Percentiles rank a stretch among this genome's conserved stretches.
Conservation (phyloP, 2,329 filamentous ascomycete genomes). For the Ophiostoma pallidulum region DNA sequence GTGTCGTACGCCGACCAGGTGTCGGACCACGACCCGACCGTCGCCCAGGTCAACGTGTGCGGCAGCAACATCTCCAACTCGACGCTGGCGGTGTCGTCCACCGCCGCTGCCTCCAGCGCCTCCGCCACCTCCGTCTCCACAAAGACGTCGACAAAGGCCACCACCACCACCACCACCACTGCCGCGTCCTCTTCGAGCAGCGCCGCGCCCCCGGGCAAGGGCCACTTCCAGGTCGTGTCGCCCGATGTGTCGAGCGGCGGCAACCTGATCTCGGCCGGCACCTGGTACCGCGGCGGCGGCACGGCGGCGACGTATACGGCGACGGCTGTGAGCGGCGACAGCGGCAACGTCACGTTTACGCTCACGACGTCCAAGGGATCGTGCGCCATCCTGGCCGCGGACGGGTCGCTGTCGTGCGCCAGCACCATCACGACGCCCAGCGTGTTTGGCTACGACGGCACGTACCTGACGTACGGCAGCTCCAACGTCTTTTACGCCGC, state of each 20-base stretch:
- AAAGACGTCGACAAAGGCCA: neutral
- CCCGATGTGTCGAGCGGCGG: conserved; percentile 13
- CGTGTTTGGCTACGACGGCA: conserved; percentile 21
- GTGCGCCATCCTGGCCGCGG: conserved; percentile 16
- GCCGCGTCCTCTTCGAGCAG: neutral
- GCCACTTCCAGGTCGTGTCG: conserved; percentile 11
- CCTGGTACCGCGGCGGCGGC: conserved; percentile 21
- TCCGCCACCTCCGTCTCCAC: neutral
- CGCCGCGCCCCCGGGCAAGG: conserved; percentile 10
- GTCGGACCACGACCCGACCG: conserved; percentile 61
- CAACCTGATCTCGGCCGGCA: conserved; percentile 20
- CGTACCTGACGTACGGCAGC: conserved; percentile 18
- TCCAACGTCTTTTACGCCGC: conserved; percentile 18
- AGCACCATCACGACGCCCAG: conserved; percentile 13
- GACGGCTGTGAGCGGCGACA: conserved; percentile 15
- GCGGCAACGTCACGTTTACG: conserved; percentile 17
- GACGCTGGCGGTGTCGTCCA: too few relatives aligned
- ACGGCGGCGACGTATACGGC: conserved; percentile 22
- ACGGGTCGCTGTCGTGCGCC: conserved; percentile 15
- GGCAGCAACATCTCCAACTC: conserved; percentile 5
- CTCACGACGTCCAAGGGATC: conserved; percentile 20
- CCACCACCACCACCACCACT: conserved; percentile 3
- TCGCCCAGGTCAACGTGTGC: conserved; percentile 55
- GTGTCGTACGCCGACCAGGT: conserved; percentile 43
- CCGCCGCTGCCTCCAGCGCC: neutral